Base-by-base conservation (phyloP, 2,329 filamentous ascomycete species). In the Colletotrichum chrysophilum region DNA sequence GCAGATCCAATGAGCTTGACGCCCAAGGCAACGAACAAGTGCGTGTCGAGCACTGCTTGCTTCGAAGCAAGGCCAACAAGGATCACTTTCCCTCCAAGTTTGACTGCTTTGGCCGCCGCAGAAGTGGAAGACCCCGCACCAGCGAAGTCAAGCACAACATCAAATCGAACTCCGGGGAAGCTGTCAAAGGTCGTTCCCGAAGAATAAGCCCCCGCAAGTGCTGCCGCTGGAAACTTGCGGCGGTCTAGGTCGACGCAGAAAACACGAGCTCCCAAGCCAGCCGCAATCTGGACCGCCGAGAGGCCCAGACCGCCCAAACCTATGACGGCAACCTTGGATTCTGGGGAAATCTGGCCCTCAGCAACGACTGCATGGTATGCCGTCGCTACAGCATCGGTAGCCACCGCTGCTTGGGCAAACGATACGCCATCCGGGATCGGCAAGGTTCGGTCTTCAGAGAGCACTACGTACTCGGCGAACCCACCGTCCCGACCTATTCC, bases 331-430 rank as follows among this genome's bases (percentile, higher is more conserved):
- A 73, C 58, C 3, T 48, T 66, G 16, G 21, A 13, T 4, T 12
- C 10, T 4, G 21, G 7, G 18, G 21, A 64, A 7, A 76, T 43
- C 6, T 18, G 16, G 16, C 74, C 74, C 60, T 74, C 74, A 10
- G 74, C 10, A 52, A 81, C 74, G 18, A 74, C 70, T 18, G 74
- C 70, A 24, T 76, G 70, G 30, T 76, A 76, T 2, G 70, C 65
- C 5, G 74, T 76, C 3, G 74, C 74, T n/a, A 76, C 36, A n/a
- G 74, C 69, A 28, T 76, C 74, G 3, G 74, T 76, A 4, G 70
- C 74, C 21, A 76, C 65, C 13, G 70, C 70, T 6, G 70, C 74
- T 8, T 60, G 9, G 10, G 70, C 65, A 24, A 73, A 73, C 14
- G 7, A 30, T 3, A 76, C 70, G 4, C 21, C 48, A 7, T 70